Percentiles rank a stretch among this genome's conserved stretches.
Evolutionary conservation across 345 rosid genomes (phyloP).

Genomic region (Schrenkiella parvula): DNA sequence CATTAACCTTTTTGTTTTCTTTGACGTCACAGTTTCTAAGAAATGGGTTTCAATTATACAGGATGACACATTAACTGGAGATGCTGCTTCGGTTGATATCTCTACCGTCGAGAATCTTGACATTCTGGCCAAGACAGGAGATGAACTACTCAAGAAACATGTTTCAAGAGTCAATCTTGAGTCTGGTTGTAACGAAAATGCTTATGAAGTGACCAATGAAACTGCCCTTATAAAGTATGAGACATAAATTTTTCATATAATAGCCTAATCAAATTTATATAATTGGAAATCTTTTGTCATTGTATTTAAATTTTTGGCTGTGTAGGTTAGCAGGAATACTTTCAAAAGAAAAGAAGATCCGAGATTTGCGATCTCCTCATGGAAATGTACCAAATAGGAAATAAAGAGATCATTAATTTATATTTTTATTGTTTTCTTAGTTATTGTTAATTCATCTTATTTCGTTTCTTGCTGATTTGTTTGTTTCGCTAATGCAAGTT

Average conservation of each 20-base stretch:
- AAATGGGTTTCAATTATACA: constrained; percentile 2
- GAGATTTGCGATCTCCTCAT: constrained; percentile 37
- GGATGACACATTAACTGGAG: constrained; percentile 47
- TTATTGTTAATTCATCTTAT: neutral
- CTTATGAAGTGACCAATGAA: constrained; percentile 23
- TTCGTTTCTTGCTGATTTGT: neutral
- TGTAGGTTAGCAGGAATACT: constrained; percentile 42
- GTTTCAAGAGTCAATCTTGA: constrained; percentile 49
- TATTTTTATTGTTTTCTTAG: neutral
- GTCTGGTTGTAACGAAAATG: constrained; percentile 34
- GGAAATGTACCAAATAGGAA: constrained; percentile 1
- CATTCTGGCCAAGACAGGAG: constrained; percentile 43
- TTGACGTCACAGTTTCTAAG: neutral
- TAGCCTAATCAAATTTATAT: neutral
- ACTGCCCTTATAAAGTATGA: constrained; percentile 26
- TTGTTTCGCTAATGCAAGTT: neutral
- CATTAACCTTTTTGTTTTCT: neutral
- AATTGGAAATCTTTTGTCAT: neutral
- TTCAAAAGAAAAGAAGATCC: constrained; percentile 40
- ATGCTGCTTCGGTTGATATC: constrained; percentile 45
- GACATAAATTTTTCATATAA: neutral
- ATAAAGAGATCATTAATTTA: neutral
- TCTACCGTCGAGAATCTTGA: constrained; percentile 51
- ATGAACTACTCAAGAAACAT: constrained; percentile 46
- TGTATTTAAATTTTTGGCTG: neutral